phyloP scores from a whole-genome alignment of 208 protist genomes.

The Leishmania braziliensis region DNA sequence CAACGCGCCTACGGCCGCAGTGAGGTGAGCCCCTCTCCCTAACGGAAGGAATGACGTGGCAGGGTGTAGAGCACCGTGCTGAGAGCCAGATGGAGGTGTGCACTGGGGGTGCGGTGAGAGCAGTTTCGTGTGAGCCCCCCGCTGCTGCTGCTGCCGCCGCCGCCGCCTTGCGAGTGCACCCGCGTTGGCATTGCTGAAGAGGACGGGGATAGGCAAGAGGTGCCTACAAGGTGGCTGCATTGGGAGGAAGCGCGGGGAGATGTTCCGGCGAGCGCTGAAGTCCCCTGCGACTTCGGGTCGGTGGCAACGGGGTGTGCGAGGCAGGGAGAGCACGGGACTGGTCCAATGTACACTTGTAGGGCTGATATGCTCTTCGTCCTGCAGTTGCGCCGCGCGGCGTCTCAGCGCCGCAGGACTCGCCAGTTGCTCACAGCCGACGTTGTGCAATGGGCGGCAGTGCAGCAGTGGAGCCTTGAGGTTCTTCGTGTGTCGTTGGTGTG shows the following conservation, averaged over 20 bases:
- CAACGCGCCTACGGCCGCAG: background rate
- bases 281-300: background rate
- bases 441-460: too few species aligned
- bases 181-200: background rate
- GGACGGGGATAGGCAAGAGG: too few species aligned
- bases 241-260: background rate
- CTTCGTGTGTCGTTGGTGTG: too few species aligned
- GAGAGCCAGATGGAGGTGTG: slow-evolving; percentile 20
- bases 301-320: background rate
- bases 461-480: too few species aligned
- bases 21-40: slow-evolving; percentile 6
- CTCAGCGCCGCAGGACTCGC: background rate
- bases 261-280: background rate
- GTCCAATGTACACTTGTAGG: slow-evolving; percentile 9
- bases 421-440: too few species aligned
- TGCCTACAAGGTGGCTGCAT: too few species aligned
- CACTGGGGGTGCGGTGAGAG: slow-evolving; percentile 11
- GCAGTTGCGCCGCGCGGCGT: slow-evolving; percentile 8
- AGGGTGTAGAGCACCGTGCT: slow-evolving; percentile 20
- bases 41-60: slow-evolving; percentile 12
- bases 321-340: background rate
- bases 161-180: background rate
- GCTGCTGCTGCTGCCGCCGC: background rate
- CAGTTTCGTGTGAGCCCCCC: background rate
- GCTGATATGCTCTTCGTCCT: slow-evolving; percentile 12